A percentile compares a stretch with the other conserved stretches of the same genome.
Evolutionary conservation across 2,329 filamentous ascomycete species (phyloP).

Genomic region (Passalora sequoiae): DNA sequence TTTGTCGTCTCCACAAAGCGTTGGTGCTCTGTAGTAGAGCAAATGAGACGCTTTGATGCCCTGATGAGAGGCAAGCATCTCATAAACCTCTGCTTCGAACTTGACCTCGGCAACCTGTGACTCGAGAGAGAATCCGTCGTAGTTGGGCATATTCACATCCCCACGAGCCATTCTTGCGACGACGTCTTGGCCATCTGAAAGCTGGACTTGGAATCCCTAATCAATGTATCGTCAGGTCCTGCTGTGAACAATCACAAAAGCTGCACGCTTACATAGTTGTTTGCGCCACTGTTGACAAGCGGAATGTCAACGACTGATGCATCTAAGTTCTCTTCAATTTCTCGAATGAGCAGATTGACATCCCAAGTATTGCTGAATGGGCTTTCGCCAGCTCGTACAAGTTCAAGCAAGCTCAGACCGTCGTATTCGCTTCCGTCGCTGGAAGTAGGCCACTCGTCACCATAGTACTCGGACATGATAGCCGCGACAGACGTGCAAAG

Average conservation of each 20-base stretch:
- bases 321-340: neutral
- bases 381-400: neutral
- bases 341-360: neutral
- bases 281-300: neutral
- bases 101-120: conserved; percentile 2
- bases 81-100: conserved; percentile 2
- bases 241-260: neutral
- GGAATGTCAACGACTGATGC: neutral
- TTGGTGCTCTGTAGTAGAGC: neutral
- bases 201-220: neutral
- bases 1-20: neutral
- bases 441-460: too few species aligned
- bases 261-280: neutral
- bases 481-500: too few species aligned
- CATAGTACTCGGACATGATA: too few species aligned
- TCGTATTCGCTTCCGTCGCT: too few species aligned
- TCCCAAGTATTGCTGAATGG: neutral
- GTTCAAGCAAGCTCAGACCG: too few species aligned
- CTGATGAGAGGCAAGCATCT: neutral
- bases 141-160: conserved; percentile 1
- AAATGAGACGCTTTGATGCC: neutral
- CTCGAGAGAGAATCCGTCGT: neutral
- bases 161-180: neutral
- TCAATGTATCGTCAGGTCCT: neutral
- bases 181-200: neutral